A percentile compares a stretch with the other conserved stretches of the same genome.
Evolutionary conservation across 345 rosid genomes (phyloP).

Genomic region (Cardamine occulta): DNA sequence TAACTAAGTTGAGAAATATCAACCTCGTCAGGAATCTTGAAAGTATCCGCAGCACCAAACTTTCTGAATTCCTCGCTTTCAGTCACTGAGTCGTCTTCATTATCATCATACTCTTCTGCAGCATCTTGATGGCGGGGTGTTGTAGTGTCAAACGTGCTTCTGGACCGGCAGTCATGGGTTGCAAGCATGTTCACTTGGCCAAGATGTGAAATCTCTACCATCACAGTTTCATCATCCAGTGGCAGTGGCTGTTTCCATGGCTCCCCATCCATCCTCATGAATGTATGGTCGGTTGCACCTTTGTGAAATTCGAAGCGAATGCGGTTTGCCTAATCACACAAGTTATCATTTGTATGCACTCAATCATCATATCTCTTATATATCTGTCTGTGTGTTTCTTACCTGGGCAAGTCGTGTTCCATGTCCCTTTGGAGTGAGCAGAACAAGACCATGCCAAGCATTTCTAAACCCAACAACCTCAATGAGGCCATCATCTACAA

Average conservation of each 20-base stretch:
- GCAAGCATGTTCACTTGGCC: slow-evolving; percentile 97
- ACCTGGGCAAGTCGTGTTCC: slow-evolving; percentile 78
- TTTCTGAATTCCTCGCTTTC: slow-evolving; percentile 63
- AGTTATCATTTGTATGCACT: slow-evolving; percentile 21
- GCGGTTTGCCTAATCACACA: slow-evolving; percentile 63
- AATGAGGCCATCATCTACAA: slow-evolving; percentile 79
- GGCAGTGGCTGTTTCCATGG: slow-evolving; percentile 98
- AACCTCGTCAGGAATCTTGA: slow-evolving; percentile 78
- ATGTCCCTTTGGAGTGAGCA: slow-evolving; percentile 85
- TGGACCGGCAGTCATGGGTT: slow-evolving; percentile 67
- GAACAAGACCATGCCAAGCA: slow-evolving; percentile 97
- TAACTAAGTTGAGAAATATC: slow-evolving; percentile 78
- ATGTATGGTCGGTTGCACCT: slow-evolving; percentile 80
- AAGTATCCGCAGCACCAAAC: slow-evolving; percentile 93
- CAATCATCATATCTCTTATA: slow-evolving; percentile 12
- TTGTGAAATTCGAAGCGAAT: slow-evolving; percentile 84
- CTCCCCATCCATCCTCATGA: slow-evolving; percentile 95
- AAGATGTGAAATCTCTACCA: slow-evolving; percentile 87
- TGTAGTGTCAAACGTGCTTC: slow-evolving; percentile 56
- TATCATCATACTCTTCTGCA: slow-evolving; percentile 48
- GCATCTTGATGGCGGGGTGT: slow-evolving; percentile 37
- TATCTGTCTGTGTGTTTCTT: neutral
- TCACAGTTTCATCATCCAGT: slow-evolving; percentile 69
- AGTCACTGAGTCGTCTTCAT: slow-evolving; percentile 51
- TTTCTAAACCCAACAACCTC: slow-evolving; percentile 95